A percentile compares a stretch with the other conserved stretches of the same genome.
Evolutionary conservation across 2,329 filamentous ascomycete species (phyloP).

Genomic region (Rhynchosporium secalis): DNA sequence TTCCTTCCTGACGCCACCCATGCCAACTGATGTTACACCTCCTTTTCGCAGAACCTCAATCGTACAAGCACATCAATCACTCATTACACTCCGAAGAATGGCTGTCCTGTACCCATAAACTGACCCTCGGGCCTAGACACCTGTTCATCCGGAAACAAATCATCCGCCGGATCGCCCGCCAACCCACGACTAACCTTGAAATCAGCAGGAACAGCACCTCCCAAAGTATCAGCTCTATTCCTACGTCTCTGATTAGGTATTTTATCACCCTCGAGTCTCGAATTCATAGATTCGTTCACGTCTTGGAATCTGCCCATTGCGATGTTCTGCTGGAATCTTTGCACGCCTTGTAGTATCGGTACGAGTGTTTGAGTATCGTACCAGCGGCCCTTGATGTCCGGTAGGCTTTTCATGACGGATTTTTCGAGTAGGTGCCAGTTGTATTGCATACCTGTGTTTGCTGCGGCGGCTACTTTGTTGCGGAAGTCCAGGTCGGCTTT

Average conservation of each 20-base stretch:
- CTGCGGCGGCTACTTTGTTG: conserved; percentile 48
- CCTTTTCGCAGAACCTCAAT: not conserved
- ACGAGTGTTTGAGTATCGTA: conserved; percentile 57
- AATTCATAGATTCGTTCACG: conserved; percentile 48
- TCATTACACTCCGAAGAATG: conserved; percentile 1
- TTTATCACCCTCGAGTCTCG: conserved; percentile 44
- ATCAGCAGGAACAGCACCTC: conserved; percentile 38
- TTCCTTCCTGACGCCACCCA: not conserved
- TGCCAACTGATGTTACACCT: not conserved
- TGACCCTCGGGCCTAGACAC: not conserved
- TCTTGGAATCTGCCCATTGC: conserved; percentile 43
- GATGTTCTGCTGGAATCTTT: conserved; percentile 40
- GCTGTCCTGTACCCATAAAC: conserved; percentile 11
- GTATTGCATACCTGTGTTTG: conserved; percentile 34
- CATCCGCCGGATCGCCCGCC: conserved; percentile 36
- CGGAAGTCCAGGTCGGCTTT: conserved; percentile 43
- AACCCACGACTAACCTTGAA: conserved; percentile 40
- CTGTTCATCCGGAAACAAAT: conserved; percentile 35
- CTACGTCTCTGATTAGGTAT: conserved; percentile 35
- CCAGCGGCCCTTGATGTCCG: conserved; percentile 59
- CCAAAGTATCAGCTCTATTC: conserved; percentile 40
- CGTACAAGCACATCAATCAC: not conserved
- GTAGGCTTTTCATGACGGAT: conserved; percentile 39
- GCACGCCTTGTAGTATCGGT: conserved; percentile 39
- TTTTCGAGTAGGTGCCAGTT: conserved; percentile 39